Percentiles rank a stretch among this genome's conserved stretches.
phyloP scores from a whole-genome alignment of 768 basidiomycete genomes.

The Sporobolomyces phaffii region DNA sequence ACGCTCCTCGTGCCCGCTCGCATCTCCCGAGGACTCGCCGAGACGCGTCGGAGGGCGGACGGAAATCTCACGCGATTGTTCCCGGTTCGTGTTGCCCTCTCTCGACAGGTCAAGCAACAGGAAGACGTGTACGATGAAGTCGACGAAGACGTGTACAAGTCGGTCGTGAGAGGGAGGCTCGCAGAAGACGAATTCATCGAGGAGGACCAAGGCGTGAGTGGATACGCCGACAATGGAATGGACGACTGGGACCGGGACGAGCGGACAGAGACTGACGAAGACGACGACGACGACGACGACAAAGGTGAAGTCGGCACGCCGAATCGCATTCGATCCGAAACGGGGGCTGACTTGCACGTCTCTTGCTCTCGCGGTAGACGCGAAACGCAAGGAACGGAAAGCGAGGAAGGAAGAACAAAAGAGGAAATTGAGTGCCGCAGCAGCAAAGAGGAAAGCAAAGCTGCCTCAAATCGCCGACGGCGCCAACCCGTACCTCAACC shows the following conservation, averaged over 20 bases:
- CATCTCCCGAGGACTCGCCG: too few relatives aligned
- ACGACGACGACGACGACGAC: constrained; percentile 15
- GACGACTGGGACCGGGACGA: constrained; percentile 66
- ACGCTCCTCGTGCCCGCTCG: neutral
- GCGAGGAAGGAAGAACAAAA: constrained; percentile 47
- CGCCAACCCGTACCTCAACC: constrained; percentile 67
- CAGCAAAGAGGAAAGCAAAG: constrained; percentile 42
- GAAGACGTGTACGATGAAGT: constrained; percentile 84
- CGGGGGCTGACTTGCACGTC: too few relatives aligned
- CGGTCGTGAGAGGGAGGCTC: constrained; percentile 74
- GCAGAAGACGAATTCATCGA: constrained; percentile 88
- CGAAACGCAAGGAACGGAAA: constrained; percentile 44
- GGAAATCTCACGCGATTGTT: too few relatives aligned
- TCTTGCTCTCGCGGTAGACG: constrained; percentile 41
- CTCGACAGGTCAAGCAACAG: constrained; percentile 47
- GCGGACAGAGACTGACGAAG: constrained; percentile 39
- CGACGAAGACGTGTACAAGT: constrained; percentile 77
- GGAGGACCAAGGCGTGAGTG: constrained; percentile 75
- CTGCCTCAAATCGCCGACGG: constrained; percentile 51
- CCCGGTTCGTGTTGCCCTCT: too few relatives aligned
- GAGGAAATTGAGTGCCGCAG: constrained; percentile 49
- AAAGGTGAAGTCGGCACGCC: too few relatives aligned
- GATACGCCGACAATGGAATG: constrained; percentile 93
- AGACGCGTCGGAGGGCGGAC: too few relatives aligned
- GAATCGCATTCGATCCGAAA: neutral